phyloP scores from a whole-genome alignment of 169 alveolate genomes.

The Amoebophrya sp. region DNA sequence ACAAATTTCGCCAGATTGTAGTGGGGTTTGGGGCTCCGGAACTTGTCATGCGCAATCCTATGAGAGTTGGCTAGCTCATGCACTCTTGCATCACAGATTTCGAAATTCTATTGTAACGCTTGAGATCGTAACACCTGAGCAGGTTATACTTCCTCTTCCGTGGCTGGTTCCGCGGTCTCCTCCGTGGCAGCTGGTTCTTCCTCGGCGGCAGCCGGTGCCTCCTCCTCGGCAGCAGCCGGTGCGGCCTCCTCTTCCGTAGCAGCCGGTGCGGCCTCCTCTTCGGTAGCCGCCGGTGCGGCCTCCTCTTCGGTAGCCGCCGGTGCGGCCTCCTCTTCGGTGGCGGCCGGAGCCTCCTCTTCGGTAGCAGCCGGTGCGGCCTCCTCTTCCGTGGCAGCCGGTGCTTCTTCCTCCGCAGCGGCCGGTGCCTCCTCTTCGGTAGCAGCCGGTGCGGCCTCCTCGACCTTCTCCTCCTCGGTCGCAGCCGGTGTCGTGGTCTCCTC shows the following conservation, averaged over 20 bases:
- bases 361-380: background rate
- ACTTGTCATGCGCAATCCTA: too few relatives aligned
- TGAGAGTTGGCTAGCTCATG: background rate
- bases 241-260: constrained; percentile 17
- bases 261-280: background rate
- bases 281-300: background rate
- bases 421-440: background rate
- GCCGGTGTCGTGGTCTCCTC: too few relatives aligned
- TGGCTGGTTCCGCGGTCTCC: background rate
- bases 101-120: background rate
- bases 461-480: background rate
- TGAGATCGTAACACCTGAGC: background rate
- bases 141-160: background rate
- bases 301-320: background rate
- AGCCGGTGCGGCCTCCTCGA: background rate
- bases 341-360: background rate
- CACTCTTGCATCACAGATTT: background rate
- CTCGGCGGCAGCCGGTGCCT: background rate
- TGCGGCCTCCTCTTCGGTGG: background rate
- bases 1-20: too few relatives aligned
- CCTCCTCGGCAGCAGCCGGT: background rate
- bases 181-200: background rate
- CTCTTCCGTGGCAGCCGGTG: background rate
- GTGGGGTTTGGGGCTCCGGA: background rate
- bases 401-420: background rate